Evolutionary conservation across 148 eudicot species (phyloP).

Genomic region (Rheum nobile): DNA sequence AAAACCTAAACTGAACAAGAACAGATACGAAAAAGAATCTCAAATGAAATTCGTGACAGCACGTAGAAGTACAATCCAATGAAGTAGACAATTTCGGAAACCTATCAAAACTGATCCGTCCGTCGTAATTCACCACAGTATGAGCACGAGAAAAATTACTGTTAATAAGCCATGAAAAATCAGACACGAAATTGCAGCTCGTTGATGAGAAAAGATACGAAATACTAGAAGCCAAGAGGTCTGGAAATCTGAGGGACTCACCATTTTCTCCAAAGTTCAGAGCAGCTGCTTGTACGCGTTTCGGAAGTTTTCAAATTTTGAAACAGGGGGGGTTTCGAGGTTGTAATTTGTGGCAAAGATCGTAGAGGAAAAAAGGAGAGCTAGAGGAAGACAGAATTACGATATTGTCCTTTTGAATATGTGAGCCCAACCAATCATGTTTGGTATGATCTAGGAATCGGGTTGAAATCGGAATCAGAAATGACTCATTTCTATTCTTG

Average conservation of each 20-base stretch:
- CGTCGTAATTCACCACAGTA: not conserved
- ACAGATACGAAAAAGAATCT: not conserved
- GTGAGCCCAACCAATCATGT: not conserved
- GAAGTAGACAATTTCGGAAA: not conserved
- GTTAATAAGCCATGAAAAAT: not conserved
- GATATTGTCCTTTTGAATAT: not conserved
- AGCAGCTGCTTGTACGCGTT: not conserved
- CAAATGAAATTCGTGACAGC: not conserved
- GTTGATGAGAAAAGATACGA: not conserved
- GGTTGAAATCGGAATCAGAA: too few species aligned
- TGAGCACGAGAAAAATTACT: not conserved
- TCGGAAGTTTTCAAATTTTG: slow-evolving; percentile 1
- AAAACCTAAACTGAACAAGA: not conserved
- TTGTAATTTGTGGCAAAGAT: not conserved
- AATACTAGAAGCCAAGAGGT: not conserved
- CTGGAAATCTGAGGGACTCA: not conserved
- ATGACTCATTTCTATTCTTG: too few species aligned
- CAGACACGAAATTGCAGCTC: not conserved
- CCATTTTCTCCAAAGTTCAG: not conserved
- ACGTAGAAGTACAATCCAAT: not conserved
- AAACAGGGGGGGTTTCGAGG: not conserved
- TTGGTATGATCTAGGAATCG: too few species aligned
- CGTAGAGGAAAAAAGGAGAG: not conserved
- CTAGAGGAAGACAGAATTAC: not conserved
- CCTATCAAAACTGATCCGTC: not conserved